Conservation (phyloP, 202 grass and related monocot species). For the Schoenoplectus tabernaemontani region DNA sequence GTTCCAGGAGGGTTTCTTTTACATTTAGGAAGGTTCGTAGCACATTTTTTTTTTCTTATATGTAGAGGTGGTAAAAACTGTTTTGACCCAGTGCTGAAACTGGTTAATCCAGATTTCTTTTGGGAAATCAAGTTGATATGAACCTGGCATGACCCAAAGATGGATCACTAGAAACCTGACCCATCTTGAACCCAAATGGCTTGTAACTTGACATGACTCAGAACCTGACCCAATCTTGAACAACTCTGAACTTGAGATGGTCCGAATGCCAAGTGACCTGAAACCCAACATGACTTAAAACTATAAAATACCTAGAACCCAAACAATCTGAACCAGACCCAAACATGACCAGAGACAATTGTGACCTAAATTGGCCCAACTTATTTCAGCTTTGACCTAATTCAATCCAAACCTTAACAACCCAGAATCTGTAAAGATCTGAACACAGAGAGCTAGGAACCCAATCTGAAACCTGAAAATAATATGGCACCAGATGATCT, state of each 20-base stretch:
- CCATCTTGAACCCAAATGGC: not conserved
- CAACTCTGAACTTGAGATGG: too few species aligned
- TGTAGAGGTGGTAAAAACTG: not conserved
- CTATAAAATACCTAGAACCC: not conserved
- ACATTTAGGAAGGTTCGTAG: constrained; percentile 77
- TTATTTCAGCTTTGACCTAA: not conserved
- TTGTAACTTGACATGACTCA: not conserved
- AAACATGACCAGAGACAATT: not conserved
- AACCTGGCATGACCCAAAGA: not conserved
- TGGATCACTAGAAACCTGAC: not conserved
- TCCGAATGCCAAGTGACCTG: not conserved
- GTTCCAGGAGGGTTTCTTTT: constrained; percentile 68
- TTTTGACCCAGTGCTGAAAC: not conserved
- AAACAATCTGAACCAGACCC: not conserved
- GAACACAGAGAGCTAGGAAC: not conserved
- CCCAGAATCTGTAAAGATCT: not conserved
- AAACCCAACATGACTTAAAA: not conserved
- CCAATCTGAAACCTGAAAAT: not conserved
- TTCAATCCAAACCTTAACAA: not conserved
- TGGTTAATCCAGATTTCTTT: not conserved
- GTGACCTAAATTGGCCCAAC: not conserved
- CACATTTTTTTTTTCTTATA: not conserved
- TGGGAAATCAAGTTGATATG: not conserved
- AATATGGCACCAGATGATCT: not conserved
- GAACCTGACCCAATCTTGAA: not conserved